A percentile compares a stretch with the other conserved stretches of the same genome.
Conservation (phyloP, 1,284 basidiomycete genomes). For the Bjerkandera adusta region DNA sequence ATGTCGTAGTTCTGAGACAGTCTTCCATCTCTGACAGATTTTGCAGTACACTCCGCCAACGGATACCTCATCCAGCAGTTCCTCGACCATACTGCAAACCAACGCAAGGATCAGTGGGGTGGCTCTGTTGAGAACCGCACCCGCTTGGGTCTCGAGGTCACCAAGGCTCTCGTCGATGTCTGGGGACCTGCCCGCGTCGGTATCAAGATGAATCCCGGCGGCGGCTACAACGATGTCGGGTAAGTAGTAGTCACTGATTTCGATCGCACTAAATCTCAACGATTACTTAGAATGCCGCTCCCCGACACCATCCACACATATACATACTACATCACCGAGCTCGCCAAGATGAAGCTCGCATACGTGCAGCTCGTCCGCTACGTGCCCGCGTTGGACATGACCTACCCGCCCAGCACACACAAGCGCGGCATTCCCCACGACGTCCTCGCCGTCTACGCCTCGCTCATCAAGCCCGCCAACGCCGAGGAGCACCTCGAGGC, state of each 20-base stretch:
- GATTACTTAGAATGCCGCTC: slow-evolving; percentile 6
- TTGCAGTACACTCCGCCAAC: slow-evolving; percentile 46
- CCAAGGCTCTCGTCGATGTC: slow-evolving; percentile 10
- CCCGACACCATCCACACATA: slow-evolving; percentile 7
- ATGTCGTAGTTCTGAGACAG: neutral
- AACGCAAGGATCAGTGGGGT: slow-evolving; percentile 68
- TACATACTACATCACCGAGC: slow-evolving; percentile 7
- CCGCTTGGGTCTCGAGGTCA: slow-evolving; percentile 42
- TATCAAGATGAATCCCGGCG: slow-evolving; percentile 10
- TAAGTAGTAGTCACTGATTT: too few relatives aligned
- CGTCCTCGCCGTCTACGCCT: slow-evolving; percentile 8
- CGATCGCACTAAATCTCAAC: too few relatives aligned
- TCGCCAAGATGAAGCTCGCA: slow-evolving; percentile 4
- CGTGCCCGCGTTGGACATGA: slow-evolving; percentile 4
- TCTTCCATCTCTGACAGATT: neutral
- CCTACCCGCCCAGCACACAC: neutral
- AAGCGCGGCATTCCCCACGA: slow-evolving; percentile 9
- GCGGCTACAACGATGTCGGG: slow-evolving; percentile 11
- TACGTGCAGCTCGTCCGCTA: slow-evolving; percentile 7
- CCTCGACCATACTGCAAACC: slow-evolving; percentile 60
- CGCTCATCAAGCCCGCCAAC: slow-evolving; percentile 4
- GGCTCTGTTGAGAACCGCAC: slow-evolving; percentile 69
- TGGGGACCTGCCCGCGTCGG: slow-evolving; percentile 12
- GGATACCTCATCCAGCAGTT: slow-evolving; percentile 32
- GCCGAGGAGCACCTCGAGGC: neutral